Evolutionary conservation across 164 flowering plant species (phyloP).

Genomic region (Buxus sempervirens): DNA sequence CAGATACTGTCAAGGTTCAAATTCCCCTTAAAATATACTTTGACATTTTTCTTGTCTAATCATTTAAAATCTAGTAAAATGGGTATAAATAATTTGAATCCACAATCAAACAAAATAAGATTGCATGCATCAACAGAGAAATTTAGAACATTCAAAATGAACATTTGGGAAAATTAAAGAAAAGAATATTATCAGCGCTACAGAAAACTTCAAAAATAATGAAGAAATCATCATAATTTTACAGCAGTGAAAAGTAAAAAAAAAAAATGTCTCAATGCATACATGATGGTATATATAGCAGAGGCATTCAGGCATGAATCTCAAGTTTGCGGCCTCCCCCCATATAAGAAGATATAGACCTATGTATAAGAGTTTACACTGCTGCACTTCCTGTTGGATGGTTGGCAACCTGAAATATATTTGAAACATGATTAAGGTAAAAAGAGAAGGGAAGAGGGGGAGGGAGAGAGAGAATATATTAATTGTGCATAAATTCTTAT

Average conservation of each 20-base stretch:
- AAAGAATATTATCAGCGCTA: too few relatives aligned
- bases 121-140: not conserved
- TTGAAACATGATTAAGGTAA: not conserved
- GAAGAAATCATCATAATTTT: not conserved
- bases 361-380: slow-evolving; percentile 87
- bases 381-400: slow-evolving; percentile 97
- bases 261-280: slow-evolving; percentile 19
- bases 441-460: not conserved
- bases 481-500: not conserved
- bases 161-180: not conserved
- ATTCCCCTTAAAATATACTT: too few relatives aligned
- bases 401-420: slow-evolving; percentile 76
- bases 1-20: too few relatives aligned
- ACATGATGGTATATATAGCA: slow-evolving; percentile 99
- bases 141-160: not conserved
- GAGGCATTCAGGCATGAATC: slow-evolving; percentile 99
- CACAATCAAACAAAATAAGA: too few relatives aligned
- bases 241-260: not conserved
- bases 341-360: slow-evolving; percentile 92
- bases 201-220: not conserved
- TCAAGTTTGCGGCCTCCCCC: slow-evolving; percentile 98
- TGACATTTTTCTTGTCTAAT: too few relatives aligned
- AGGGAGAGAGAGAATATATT: not conserved
- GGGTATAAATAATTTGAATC: too few relatives aligned
- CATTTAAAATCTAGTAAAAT: too few relatives aligned